Evolutionary conservation across 1,139 yeast species (phyloP).

Genomic region (Debaryomyces coudertii): DNA sequence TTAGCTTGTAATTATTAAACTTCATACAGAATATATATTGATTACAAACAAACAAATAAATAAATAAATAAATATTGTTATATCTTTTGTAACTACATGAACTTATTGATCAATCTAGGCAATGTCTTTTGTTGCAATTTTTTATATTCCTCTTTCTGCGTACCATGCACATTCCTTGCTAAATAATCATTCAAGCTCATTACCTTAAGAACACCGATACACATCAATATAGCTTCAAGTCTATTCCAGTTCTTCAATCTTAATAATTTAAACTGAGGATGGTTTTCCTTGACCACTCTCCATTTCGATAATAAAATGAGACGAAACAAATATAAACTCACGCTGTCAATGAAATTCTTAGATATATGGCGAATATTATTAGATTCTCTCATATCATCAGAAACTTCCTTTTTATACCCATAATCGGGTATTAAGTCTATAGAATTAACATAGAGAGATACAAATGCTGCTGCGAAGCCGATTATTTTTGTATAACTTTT

Average conservation of each 20-base stretch:
- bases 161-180: conserved; percentile 16
- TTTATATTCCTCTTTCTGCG: conserved; percentile 15
- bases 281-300: conserved; percentile 46
- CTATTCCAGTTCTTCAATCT: conserved; percentile 35
- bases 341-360: conserved; percentile 30
- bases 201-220: conserved; percentile 42
- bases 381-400: conserved; percentile 18
- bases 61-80: not conserved
- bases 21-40: conserved; percentile 5
- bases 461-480: conserved; percentile 40
- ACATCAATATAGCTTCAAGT: conserved; percentile 40
- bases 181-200: conserved; percentile 45
- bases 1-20: conserved; percentile 3
- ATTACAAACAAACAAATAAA: conserved; percentile 7
- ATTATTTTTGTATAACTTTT: conserved; percentile 40
- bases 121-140: conserved; percentile 24
- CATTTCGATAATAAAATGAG: conserved; percentile 45
- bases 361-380: conserved; percentile 30
- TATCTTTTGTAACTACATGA: conserved; percentile 22
- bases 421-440: conserved; percentile 30
- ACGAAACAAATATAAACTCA: conserved; percentile 40
- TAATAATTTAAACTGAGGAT: conserved; percentile 34
- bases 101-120: conserved; percentile 23
- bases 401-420: conserved; percentile 22
- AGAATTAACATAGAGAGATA: conserved; percentile 32